Conservation (phyloP, 2,329 filamentous ascomycete species). For the Fusarium verticillioides region DNA sequence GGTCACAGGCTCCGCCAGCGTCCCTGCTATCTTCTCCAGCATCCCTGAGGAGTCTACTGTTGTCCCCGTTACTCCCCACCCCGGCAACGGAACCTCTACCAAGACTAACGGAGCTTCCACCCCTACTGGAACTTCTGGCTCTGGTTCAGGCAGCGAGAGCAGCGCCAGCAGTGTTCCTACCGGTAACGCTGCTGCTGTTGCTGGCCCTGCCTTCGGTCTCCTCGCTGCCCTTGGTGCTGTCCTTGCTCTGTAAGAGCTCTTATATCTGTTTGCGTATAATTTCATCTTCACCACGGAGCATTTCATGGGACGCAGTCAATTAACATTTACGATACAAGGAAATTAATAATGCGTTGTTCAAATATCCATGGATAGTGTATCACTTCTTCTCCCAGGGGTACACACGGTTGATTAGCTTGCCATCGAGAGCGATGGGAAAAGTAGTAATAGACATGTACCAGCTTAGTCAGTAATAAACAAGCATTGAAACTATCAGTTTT, state of each 20-base stretch:
- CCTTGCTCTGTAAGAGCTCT: slow-evolving; percentile 47
- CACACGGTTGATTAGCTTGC: background rate
- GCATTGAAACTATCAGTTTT: background rate
- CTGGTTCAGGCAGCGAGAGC: background rate
- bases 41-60: slow-evolving; percentile 3
- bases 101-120: slow-evolving; percentile 9
- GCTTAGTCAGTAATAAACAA: slow-evolving; percentile 26
- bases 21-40: slow-evolving; percentile 33
- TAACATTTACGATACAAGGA: slow-evolving; percentile 4
- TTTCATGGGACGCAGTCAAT: background rate
- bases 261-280: background rate
- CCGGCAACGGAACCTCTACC: slow-evolving; percentile 23
- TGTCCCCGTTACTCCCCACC: slow-evolving; percentile 20
- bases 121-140: slow-evolving; percentile 12
- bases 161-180: slow-evolving; percentile 25
- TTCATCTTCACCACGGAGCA: background rate
- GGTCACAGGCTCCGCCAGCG: slow-evolving; percentile 23
- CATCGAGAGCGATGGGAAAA: slow-evolving; percentile 18
- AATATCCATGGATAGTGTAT: background rate
- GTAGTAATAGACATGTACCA: slow-evolving; percentile 28
- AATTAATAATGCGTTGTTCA: slow-evolving; percentile 14
- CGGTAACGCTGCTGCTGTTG: slow-evolving; percentile 36
- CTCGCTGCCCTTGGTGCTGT: slow-evolving; percentile 48
- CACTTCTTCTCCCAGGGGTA: background rate
- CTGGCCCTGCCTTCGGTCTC: slow-evolving; percentile 45